Evolutionary conservation across 805 yeast genomes (phyloP).

Genomic region (Starmerella roubikii): DNA sequence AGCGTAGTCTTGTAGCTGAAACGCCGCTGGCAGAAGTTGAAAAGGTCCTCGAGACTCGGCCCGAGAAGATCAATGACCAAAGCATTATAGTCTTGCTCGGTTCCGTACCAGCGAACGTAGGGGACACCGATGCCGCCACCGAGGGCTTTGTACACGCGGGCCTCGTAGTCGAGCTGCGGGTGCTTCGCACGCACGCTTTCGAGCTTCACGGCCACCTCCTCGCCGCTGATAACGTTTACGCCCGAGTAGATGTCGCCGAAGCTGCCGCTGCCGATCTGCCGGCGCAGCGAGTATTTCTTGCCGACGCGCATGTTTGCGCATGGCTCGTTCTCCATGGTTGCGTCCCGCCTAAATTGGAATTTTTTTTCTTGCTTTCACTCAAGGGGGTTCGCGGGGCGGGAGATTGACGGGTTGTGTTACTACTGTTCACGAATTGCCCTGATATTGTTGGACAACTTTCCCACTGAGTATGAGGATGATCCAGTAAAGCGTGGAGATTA

Average conservation of each 20-base stretch:
- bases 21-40: slow-evolving; percentile 89
- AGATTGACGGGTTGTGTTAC: no score
- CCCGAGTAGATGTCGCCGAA: slow-evolving; percentile 90
- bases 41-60: slow-evolving; percentile 86
- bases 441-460: no score
- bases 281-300: slow-evolving; percentile 89
- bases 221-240: slow-evolving; percentile 87
- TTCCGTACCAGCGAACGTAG: slow-evolving; percentile 91
- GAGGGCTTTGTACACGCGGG: slow-evolving; percentile 83
- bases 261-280: slow-evolving; percentile 93
- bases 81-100: slow-evolving; percentile 91
- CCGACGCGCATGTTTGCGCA: slow-evolving; percentile 54
- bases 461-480: no score
- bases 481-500: no score
- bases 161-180: slow-evolving; percentile 94
- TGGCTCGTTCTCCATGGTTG: slow-evolving; percentile 29
- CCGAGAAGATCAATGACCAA: slow-evolving; percentile 94
- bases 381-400: no score
- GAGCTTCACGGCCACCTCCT: slow-evolving; percentile 92
- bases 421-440: no score
- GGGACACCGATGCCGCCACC: slow-evolving; percentile 98
- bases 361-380: not conserved
- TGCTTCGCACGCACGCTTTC: slow-evolving; percentile 85
- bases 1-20: slow-evolving; percentile 88
- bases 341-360: no score